Percentiles rank a stretch among this genome's conserved stretches.
Conservation (phyloP, 2,329 filamentous ascomycete species). For the Penicillium sp. region DNA sequence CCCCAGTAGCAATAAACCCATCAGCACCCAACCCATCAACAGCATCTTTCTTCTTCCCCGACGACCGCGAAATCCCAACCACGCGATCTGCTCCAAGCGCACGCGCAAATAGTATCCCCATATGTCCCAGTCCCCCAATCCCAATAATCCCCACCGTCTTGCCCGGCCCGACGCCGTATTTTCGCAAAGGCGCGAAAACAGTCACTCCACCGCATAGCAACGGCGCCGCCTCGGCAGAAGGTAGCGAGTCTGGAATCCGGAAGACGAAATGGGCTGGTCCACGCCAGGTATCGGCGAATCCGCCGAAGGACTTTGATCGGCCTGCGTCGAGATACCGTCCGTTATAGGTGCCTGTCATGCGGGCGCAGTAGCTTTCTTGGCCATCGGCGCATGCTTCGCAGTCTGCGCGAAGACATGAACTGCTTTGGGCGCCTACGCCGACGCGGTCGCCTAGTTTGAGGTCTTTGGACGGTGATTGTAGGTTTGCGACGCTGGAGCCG, state of each 20-base stretch:
- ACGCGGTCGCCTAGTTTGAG: constrained; percentile 65
- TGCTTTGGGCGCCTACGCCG: constrained; percentile 62
- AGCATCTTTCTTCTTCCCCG: constrained; percentile 54
- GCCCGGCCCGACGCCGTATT: constrained; percentile 68
- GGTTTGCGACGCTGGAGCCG: constrained; percentile 42
- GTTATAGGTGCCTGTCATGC: constrained; percentile 41
- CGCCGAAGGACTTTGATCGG: constrained; percentile 47
- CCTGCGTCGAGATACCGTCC: constrained; percentile 34
- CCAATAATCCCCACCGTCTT: constrained; percentile 72
- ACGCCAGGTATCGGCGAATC: constrained; percentile 59
- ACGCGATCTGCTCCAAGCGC: constrained; percentile 68
- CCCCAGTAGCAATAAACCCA: constrained; percentile 58
- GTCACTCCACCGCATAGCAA: constrained; percentile 80
- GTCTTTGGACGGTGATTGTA: constrained; percentile 16
- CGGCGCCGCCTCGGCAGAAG: constrained; percentile 59
- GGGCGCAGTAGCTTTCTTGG: constrained; percentile 43
- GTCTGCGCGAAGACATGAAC: constrained; percentile 51
- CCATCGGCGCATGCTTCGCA: constrained; percentile 44
- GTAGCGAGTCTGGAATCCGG: constrained; percentile 55
- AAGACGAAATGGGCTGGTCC: constrained; percentile 61
- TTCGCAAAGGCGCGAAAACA: constrained; percentile 67
- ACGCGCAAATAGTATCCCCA: constrained; percentile 69
- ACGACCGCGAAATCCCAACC: constrained; percentile 56
- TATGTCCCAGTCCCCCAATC: constrained; percentile 72
- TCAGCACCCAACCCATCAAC: constrained; percentile 55